These are phyloP conservation scores for Stropharia rugosoannulata DNA, from an alignment of 768 basidiomycete genomes.

Conservation along the genomic window DNA sequence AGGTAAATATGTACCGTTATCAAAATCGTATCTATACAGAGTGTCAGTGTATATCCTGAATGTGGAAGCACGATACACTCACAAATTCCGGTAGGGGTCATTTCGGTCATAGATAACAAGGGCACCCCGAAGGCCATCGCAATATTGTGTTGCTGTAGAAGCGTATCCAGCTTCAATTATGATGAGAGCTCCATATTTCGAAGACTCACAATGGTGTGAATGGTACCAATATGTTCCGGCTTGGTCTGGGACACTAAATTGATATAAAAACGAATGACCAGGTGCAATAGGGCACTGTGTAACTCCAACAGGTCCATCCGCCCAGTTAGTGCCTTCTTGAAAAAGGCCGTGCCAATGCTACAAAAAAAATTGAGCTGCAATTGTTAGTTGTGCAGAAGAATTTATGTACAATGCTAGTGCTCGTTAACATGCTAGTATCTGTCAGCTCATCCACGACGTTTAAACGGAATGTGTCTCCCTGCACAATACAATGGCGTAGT, in stretches of 20 bases:
- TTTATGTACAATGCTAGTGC: slow-evolving; percentile 45
- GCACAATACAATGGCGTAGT: background rate
- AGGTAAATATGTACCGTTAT: slow-evolving; percentile 32
- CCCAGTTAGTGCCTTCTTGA: slow-evolving; percentile 30
- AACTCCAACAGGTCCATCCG: slow-evolving; percentile 31
- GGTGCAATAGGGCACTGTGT: slow-evolving; percentile 42
- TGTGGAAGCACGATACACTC: background rate
- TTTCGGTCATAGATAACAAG: slow-evolving; percentile 24
- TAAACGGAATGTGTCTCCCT: slow-evolving; percentile 41
- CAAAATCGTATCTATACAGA: slow-evolving; percentile 29
- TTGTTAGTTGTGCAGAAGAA: background rate
- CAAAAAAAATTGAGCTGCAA: background rate
- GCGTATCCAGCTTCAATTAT: background rate
- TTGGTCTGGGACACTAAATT: slow-evolving; percentile 26
- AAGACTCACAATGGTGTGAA: slow-evolving; percentile 31
- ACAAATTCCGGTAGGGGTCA: slow-evolving; percentile 22
- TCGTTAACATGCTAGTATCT: slow-evolving; percentile 45
- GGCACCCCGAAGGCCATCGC: slow-evolving; percentile 52
- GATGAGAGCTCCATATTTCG: background rate
- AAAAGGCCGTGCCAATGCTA: slow-evolving; percentile 48
- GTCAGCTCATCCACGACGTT: slow-evolving; percentile 45
- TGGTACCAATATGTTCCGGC: slow-evolving; percentile 49
- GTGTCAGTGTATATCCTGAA: background rate
- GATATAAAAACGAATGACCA: slow-evolving; percentile 31
- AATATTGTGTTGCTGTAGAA: slow-evolving; percentile 45